Evolutionary conservation across 768 basidiomycete species (phyloP).

Genomic region (Termitomyces titanicus): DNA sequence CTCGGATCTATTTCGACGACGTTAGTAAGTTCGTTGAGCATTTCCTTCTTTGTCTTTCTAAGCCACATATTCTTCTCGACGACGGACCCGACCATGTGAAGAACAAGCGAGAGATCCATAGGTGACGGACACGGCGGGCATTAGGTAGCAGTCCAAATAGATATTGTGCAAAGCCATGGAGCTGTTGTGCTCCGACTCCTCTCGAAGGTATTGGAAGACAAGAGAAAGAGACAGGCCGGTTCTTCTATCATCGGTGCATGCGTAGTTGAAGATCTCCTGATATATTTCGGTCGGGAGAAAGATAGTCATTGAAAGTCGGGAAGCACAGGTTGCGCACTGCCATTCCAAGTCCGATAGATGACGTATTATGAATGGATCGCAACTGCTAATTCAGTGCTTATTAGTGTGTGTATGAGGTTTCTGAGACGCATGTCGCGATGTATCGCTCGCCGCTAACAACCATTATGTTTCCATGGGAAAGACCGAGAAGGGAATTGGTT

Average conservation of each 20-base stretch:
- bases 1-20: constrained; percentile 2
- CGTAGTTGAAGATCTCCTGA: constrained; percentile 25
- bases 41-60: constrained; percentile 1
- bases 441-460: background rate
- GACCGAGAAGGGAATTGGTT: background rate
- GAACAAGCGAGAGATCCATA: too few species aligned
- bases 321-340: too few species aligned
- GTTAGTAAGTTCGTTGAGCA: constrained; percentile 2
- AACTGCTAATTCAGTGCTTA: too few species aligned
- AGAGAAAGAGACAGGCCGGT: constrained; percentile 34
- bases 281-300: constrained; percentile 25
- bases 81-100: constrained; percentile 6
- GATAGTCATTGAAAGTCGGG: constrained; percentile 3
- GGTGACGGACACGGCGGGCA: constrained; percentile 24
- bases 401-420: too few species aligned
- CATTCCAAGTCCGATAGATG: too few species aligned
- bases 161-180: too few species aligned
- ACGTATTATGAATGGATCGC: too few species aligned
- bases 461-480: background rate
- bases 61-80: constrained; percentile 10
- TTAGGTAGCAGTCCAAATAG: constrained; percentile 20
- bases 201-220: constrained; percentile 27
- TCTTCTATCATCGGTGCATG: constrained; percentile 32
- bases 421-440: background rate
- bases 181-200: constrained; percentile 21